Base-by-base conservation (phyloP, 2,329 filamentous ascomycete species). In the Bertia moriformis region DNA sequence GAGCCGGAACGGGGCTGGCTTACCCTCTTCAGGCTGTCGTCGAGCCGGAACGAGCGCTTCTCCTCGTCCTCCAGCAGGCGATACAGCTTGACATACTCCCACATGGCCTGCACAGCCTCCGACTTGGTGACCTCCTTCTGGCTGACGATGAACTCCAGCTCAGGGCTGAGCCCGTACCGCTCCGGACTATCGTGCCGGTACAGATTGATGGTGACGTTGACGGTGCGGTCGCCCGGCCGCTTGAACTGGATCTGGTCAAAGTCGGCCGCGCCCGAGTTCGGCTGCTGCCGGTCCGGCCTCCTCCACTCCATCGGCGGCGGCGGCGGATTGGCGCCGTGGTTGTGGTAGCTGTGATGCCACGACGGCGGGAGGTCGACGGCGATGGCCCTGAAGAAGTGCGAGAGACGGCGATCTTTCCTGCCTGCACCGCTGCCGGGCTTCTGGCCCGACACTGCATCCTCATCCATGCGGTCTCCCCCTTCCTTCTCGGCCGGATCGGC, bases 171-270 rank as follows among this genome's bases (percentile, higher is more conserved):
- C 48, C 76, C 74, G 55, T 82, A 95, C 40, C 87, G 73, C 56
- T 96, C 89, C 0, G 85, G 87, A 13, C 77, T 75, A 54, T 96
- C 88, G 51, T 93, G 83, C 13, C 86, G 73, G 45, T 74, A 72
- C 22, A 98, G 69, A 51, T 88, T 93, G 61, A 98, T 83, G 10
- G 78, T 88, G 48, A 94, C 78, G 54, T 95, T 94, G 48, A 83
- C 69, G 49, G 93, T 95, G 56, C 94, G 86, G 54, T 98, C 91
- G 24, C 86, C 82, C 49, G 82, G 85, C 40, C 91, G 76, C 64
- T 93, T 86, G 56, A 98, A 96, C 33, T 87, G 82, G 33, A 98
- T 65, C 53, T 84, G 82, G 60, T 95, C 91, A 51, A 96, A 94
- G 51, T 93, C 85, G 36, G 77, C 73, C 19, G 77, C 75, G n/a